A percentile compares a stretch with the other conserved stretches of the same genome.
These are phyloP conservation scores for Trifolium fragiferum DNA, from an alignment of 306 rosid species.

Conservation along the genomic window DNA sequence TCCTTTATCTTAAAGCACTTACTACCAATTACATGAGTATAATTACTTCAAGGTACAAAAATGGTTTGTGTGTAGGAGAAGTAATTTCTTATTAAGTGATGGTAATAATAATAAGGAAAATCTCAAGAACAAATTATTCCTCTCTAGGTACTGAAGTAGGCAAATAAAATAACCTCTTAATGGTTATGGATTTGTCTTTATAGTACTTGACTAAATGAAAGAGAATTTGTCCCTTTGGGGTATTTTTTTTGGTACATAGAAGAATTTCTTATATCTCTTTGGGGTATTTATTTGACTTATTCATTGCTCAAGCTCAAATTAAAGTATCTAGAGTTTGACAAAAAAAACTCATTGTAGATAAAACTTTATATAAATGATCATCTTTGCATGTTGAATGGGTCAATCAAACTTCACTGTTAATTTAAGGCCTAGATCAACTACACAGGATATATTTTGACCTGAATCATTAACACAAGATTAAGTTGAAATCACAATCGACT, in stretches of 20 bases:
- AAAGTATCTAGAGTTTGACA: neutral
- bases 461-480: neutral
- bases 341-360: neutral
- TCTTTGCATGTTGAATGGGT: constrained; percentile 28
- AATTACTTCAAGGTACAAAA: neutral
- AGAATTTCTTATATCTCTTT: too few species aligned
- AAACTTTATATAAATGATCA: neutral
- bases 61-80: neutral
- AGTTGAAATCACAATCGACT: neutral
- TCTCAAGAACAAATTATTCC: neutral
- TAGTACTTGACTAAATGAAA: neutral
- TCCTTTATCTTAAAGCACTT: neutral
- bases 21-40: neutral
- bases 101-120: neutral
- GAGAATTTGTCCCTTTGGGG: neutral
- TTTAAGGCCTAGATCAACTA: constrained; percentile 30
- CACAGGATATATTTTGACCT: neutral
- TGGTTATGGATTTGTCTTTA: neutral
- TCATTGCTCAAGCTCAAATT: constrained; percentile 10
- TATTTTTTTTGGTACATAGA: too few species aligned
- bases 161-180: neutral
- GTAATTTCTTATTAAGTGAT: neutral
- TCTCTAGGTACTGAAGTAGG: neutral
- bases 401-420: constrained; percentile 9
- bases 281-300: constrained; percentile 16